Evolutionary conservation across 371 early-diverging fungal species (phyloP).

Genomic region (Phascolomyces articulosus): DNA sequence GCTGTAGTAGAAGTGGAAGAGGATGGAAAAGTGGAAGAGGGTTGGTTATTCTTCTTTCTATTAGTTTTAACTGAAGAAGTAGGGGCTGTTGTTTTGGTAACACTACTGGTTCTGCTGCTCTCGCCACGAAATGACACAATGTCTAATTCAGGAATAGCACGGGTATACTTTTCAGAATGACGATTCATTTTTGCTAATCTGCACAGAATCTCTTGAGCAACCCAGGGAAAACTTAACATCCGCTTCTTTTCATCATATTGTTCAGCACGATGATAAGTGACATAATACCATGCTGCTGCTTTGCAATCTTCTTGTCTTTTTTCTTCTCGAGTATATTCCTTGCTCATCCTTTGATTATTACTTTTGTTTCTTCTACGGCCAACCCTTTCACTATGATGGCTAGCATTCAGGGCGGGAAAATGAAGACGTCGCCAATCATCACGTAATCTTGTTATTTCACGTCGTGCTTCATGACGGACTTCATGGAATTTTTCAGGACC

Average conservation of each 20-base stretch:
- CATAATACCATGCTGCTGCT: slow-evolving; percentile 76
- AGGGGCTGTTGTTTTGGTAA: too few relatives aligned
- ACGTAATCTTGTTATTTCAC: background rate
- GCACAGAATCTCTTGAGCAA: slow-evolving; percentile 56
- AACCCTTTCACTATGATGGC: too few relatives aligned
- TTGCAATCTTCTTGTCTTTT: slow-evolving; percentile 36
- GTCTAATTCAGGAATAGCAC: background rate
- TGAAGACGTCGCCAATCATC: slow-evolving; percentile 5
- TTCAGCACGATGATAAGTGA: slow-evolving; percentile 56
- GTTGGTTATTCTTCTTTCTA: too few relatives aligned
- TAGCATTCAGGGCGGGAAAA: slow-evolving; percentile 13
- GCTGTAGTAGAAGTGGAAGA: too few relatives aligned
- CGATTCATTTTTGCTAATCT: slow-evolving; percentile 21
- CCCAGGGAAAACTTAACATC: slow-evolving; percentile 69
- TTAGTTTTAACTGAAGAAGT: too few relatives aligned
- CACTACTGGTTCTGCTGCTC: background rate
- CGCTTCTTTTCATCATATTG: background rate
- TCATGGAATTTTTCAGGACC: slow-evolving; percentile 9
- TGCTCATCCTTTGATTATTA: slow-evolving; percentile 5
- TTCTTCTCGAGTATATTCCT: background rate
- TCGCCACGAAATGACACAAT: background rate
- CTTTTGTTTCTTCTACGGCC: too few relatives aligned
- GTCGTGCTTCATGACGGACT: background rate
- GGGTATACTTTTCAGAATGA: background rate
- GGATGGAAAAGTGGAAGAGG: too few relatives aligned